Evolutionary conservation across 176 grass and related monocot species (phyloP).

Genomic region (Calamus simplicifolius): DNA sequence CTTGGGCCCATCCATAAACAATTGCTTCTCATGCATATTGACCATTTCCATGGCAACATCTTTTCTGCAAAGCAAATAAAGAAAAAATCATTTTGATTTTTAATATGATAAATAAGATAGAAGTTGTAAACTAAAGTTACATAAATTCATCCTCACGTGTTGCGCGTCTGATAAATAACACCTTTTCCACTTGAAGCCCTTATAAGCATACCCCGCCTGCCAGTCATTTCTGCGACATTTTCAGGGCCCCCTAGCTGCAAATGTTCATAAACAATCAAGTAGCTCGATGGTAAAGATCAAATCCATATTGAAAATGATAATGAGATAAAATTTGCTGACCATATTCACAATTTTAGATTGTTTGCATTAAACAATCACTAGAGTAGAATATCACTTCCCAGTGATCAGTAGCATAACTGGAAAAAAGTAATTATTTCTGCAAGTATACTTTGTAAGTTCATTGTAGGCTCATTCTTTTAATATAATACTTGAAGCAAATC

Average conservation of each 20-base stretch:
- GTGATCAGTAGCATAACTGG: too few relatives aligned
- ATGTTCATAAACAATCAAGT: not conserved
- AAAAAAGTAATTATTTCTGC: too few relatives aligned
- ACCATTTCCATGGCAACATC: conserved; percentile 99
- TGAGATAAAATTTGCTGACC: too few relatives aligned
- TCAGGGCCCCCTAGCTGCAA: conserved; percentile 87
- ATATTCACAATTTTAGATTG: too few relatives aligned
- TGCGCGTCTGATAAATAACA: conserved; percentile 88
- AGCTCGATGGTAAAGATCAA: too few relatives aligned
- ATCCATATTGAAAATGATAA: too few relatives aligned
- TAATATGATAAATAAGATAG: conserved; percentile 18
- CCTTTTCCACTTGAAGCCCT: conserved; percentile 83
- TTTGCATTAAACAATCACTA: too few relatives aligned
- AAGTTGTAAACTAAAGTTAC: conserved; percentile 17
- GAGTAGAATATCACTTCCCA: too few relatives aligned
- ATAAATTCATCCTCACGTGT: conserved; percentile 58
- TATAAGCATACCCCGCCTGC: conserved; percentile 80
- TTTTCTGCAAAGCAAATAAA: conserved; percentile 52
- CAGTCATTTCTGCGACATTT: conserved; percentile 95
- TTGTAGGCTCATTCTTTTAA: too few relatives aligned
- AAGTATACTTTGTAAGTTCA: too few relatives aligned
- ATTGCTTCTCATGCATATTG: conserved; percentile 96
- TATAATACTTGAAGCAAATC: too few relatives aligned
- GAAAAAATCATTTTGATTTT: not conserved
- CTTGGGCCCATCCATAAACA: conserved; percentile 90